These are phyloP conservation scores for Stephania cephalantha DNA, from an alignment of 164 flowering plant genomes.

Conservation along the genomic window DNA sequence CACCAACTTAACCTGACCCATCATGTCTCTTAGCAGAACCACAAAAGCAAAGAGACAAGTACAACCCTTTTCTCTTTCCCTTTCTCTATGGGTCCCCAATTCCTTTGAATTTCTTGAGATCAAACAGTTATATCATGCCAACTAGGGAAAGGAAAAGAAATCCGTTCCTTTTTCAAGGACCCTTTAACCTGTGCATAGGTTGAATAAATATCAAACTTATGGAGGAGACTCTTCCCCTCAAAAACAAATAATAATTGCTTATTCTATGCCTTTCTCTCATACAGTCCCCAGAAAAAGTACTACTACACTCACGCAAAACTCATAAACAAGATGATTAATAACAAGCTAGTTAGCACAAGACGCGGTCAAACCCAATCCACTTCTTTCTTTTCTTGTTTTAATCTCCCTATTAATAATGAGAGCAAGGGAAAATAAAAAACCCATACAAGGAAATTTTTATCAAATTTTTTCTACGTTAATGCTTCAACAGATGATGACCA, in stretches of 20 bases:
- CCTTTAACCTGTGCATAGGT: not conserved
- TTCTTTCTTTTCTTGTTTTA: not conserved
- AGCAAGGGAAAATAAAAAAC: not conserved
- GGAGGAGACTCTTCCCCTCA: not conserved
- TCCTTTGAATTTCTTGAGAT: slow-evolving; percentile 2
- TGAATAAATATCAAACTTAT: not conserved
- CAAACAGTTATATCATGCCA: not conserved
- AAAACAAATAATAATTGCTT: not conserved
- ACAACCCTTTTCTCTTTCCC: not conserved
- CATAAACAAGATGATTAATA: too few species aligned
- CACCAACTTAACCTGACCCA: not conserved
- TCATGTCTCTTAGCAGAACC: slow-evolving; percentile 1
- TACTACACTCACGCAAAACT: not conserved
- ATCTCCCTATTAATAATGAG: not conserved
- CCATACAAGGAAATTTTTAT: not conserved
- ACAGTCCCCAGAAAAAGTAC: not conserved
- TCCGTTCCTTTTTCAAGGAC: not conserved
- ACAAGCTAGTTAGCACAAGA: not conserved
- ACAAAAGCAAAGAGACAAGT: not conserved
- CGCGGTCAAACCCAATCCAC: not conserved
- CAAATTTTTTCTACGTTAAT: not conserved
- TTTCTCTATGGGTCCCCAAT: not conserved
- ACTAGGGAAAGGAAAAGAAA: not conserved
- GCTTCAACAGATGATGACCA: not conserved
- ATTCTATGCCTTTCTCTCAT: not conserved